These are phyloP conservation scores for Macadamia integrifolia DNA, from an alignment of 164 flowering plant genomes.

Conservation along the genomic window DNA sequence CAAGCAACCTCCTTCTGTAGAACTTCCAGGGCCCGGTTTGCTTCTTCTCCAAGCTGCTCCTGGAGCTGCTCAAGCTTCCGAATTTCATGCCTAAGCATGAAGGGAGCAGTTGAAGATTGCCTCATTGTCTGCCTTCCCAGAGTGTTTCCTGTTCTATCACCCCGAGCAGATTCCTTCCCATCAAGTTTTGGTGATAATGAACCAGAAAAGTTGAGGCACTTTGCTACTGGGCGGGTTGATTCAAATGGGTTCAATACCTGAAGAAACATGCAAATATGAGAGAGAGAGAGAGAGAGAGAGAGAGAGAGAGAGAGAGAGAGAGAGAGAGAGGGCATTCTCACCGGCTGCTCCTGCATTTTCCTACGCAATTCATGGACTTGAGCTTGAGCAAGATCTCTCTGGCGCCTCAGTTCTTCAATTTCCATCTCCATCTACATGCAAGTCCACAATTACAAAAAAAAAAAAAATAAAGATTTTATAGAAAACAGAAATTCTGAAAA, in stretches of 20 bases:
- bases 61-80: slow-evolving; percentile 95
- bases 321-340: slow-evolving; percentile 14
- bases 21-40: slow-evolving; percentile 88
- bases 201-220: slow-evolving; percentile 80
- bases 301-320: slow-evolving; percentile 9
- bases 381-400: slow-evolving; percentile 70
- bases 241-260: slow-evolving; percentile 48
- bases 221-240: slow-evolving; percentile 49
- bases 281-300: background rate
- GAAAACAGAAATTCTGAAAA: background rate
- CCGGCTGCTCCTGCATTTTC: slow-evolving; percentile 46
- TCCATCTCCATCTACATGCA: slow-evolving; percentile 77
- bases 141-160: slow-evolving; percentile 44
- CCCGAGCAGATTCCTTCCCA: slow-evolving; percentile 28
- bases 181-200: slow-evolving; percentile 36
- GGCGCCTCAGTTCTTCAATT: slow-evolving; percentile 77
- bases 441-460: background rate
- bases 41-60: slow-evolving; percentile 97
- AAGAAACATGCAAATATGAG: background rate
- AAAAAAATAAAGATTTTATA: background rate
- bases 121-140: slow-evolving; percentile 69
- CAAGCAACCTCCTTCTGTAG: slow-evolving; percentile 95
- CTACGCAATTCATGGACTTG: slow-evolving; percentile 60
- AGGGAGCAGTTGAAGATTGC: slow-evolving; percentile 91
- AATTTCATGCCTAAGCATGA: slow-evolving; percentile 88